Conservation (phyloP, 768 basidiomycete species). For the Termitomyces sp. region DNA sequence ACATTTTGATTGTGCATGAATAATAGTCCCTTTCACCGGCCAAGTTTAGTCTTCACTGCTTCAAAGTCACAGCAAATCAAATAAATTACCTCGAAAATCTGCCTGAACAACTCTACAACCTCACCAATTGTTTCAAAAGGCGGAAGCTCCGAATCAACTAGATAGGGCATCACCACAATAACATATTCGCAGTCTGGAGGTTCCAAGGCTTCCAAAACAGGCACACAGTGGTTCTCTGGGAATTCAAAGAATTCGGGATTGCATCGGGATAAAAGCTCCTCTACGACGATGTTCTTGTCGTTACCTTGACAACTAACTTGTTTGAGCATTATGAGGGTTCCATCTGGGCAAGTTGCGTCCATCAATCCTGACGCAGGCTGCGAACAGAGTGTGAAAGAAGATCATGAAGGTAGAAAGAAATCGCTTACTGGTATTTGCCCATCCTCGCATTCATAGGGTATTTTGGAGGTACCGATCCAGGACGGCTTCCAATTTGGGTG, state of each 20-base stretch:
- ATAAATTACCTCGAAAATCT: neutral
- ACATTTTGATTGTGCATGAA: neutral
- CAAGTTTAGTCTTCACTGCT: neutral
- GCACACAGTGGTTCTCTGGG: neutral
- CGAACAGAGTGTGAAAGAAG: neutral
- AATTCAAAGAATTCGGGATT: neutral
- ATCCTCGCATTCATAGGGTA: neutral
- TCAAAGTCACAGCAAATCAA: neutral
- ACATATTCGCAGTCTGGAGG: neutral
- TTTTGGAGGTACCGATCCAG: neutral
- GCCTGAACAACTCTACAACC: neutral
- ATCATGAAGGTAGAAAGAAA: neutral
- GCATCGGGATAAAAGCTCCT: neutral
- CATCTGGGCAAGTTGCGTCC: neutral
- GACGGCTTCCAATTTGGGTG: neutral
- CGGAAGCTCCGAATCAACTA: neutral
- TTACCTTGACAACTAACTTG: neutral
- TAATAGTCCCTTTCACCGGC: neutral
- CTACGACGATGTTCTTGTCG: neutral
- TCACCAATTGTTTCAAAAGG: neutral
- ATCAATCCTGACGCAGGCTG: neutral
- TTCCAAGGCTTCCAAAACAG: neutral
- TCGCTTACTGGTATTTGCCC: neutral
- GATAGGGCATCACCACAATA: neutral
- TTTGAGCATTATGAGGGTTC: neutral